Evolutionary conservation across 2,329 filamentous ascomycete species (phyloP).

Genomic region (Paecilomyces variotii): DNA sequence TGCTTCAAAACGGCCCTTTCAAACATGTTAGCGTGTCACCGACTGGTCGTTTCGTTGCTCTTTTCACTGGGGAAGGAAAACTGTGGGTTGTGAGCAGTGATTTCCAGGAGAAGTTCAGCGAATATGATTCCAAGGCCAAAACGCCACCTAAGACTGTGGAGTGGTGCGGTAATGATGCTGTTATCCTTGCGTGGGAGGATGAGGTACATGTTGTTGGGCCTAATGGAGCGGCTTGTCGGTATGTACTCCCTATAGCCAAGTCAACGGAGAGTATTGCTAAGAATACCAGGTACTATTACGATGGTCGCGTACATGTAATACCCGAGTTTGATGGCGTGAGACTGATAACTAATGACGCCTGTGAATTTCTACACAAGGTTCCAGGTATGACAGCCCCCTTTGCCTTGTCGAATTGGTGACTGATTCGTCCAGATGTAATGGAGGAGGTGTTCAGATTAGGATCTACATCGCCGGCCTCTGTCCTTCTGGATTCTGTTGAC

Average conservation of each 20-base stretch:
- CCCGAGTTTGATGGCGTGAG: conserved; percentile 86
- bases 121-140: conserved; percentile 81
- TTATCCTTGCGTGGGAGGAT: conserved; percentile 93
- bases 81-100: conserved; percentile 92
- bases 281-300: conserved; percentile 68
- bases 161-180: conserved; percentile 94
- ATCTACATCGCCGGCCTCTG: conserved; percentile 79
- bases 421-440: conserved; percentile 50
- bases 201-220: conserved; percentile 92
- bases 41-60: conserved; percentile 76
- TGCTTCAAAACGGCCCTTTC: conserved; percentile 87
- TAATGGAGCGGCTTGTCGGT: conserved; percentile 62
- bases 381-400: conserved; percentile 44
- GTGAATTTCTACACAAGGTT: conserved; percentile 94
- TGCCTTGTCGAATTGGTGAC: background rate
- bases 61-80: conserved; percentile 78
- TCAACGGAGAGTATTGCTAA: conserved; percentile 9
- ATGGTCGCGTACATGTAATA: conserved; percentile 80
- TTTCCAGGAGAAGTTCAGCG: conserved; percentile 84
- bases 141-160: conserved; percentile 80
- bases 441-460: conserved; percentile 85
- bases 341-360: conserved; percentile 85
- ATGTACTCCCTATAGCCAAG: conserved; percentile 9
- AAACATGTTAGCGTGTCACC: conserved; percentile 84
- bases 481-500: conserved; percentile 86